Conservation (phyloP, 495 filamentous ascomycete species). For the Aspergillus nidulans region DNA sequence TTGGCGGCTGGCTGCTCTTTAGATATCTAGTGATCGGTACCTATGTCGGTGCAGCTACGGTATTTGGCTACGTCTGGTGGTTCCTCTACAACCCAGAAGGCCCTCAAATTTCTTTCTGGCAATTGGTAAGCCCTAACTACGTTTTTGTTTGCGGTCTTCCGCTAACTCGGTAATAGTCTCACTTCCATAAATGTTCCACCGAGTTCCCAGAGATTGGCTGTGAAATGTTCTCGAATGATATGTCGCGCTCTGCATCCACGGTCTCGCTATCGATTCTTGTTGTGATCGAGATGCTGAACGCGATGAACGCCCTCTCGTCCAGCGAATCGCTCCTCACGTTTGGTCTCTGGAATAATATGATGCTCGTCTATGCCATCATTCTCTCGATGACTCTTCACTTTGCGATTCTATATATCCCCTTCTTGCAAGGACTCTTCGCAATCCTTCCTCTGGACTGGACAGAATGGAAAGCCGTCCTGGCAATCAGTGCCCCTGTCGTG, state of each 20-base stretch:
- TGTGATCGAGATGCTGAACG: conserved; percentile 99
- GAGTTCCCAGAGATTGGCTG: conserved; percentile 91
- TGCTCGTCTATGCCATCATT: conserved; percentile 88
- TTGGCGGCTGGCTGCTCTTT: conserved; percentile 95
- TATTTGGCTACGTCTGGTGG: conserved; percentile 98
- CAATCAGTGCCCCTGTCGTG: conserved; percentile 91
- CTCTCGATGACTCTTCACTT: conserved; percentile 98
- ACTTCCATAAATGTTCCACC: conserved; percentile 89
- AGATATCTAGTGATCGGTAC: conserved; percentile 93
- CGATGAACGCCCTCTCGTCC: conserved; percentile 96
- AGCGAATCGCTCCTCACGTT: conserved; percentile 92
- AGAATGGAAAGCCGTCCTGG: conserved; percentile 91
- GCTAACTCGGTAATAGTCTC: conserved; percentile 46
- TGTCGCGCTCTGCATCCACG: conserved; percentile 90
- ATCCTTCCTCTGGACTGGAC: conserved; percentile 83
- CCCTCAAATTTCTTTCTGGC: conserved; percentile 88
- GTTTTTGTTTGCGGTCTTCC: not conserved
- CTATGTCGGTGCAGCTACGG: conserved; percentile 92
- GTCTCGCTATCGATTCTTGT: conserved; percentile 88
- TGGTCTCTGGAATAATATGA: conserved; percentile 94
- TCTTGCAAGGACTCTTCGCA: conserved; percentile 84
- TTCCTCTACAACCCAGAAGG: conserved; percentile 95
- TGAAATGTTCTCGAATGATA: conserved; percentile 86
- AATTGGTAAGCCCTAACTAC: conserved; percentile 54
- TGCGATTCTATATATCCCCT: conserved; percentile 84